These are phyloP conservation scores for Penicillium sp. DNA, from an alignment of 2,329 filamentous ascomycete genomes.

Conservation along the genomic window DNA sequence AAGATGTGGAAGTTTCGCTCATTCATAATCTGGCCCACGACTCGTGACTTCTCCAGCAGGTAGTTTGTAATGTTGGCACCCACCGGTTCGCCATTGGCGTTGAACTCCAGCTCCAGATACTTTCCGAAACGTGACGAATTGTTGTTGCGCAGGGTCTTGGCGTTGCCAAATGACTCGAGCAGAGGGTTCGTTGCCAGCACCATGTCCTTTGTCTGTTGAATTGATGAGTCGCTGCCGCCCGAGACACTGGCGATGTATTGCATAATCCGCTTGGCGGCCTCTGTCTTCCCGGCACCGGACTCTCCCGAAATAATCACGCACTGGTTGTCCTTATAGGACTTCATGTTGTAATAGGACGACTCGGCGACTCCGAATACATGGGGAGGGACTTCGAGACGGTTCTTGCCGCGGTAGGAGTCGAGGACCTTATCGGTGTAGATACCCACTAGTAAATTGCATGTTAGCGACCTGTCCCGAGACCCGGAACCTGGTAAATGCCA, in stretches of 20 bases:
- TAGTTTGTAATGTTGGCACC: slow-evolving; percentile 99
- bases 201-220: slow-evolving; percentile 98
- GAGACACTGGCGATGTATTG: slow-evolving; percentile 99
- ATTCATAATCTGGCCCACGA: slow-evolving; percentile 90
- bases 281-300: slow-evolving; percentile 96
- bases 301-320: slow-evolving; percentile 99
- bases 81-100: slow-evolving; percentile 82
- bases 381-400: slow-evolving; percentile 86
- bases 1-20: slow-evolving; percentile 99
- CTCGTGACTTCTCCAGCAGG: slow-evolving; percentile 88
- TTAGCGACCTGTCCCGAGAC: slow-evolving; percentile 34
- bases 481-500: slow-evolving; percentile 18
- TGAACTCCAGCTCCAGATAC: slow-evolving; percentile 97
- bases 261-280: slow-evolving; percentile 98
- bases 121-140: slow-evolving; percentile 98
- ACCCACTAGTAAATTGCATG: slow-evolving; percentile 57
- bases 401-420: slow-evolving; percentile 93
- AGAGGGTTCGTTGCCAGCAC: slow-evolving; percentile 96
- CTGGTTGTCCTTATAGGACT: slow-evolving; percentile 97
- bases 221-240: slow-evolving; percentile 76
- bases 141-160: slow-evolving; percentile 96
- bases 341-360: slow-evolving; percentile 98
- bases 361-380: slow-evolving; percentile 98
- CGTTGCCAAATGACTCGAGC: slow-evolving; percentile 96
- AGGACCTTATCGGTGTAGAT: slow-evolving; percentile 96